A percentile compares a stretch with the other conserved stretches of the same genome.
phyloP scores from a whole-genome alignment of 179 eudicot species.

The Nepenthes alata region DNA sequence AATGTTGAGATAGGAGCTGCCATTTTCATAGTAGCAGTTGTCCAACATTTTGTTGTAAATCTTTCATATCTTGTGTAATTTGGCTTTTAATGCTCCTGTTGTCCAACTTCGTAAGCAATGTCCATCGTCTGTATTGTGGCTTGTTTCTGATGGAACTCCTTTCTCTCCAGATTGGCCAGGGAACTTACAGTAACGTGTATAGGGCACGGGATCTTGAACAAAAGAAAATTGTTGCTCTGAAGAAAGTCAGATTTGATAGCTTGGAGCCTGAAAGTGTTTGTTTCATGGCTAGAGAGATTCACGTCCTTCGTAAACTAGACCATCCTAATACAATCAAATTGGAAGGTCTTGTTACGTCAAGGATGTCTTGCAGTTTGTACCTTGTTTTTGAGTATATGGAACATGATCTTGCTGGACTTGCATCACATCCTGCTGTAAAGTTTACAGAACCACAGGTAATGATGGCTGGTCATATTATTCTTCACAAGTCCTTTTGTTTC shows the following conservation, averaged over 20 bases:
- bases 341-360: conserved; percentile 74
- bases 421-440: conserved; percentile 59
- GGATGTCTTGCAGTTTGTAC: conserved; percentile 84
- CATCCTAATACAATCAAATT: conserved; percentile 65
- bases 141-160: conserved; percentile 2
- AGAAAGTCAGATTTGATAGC: conserved; percentile 83
- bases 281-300: conserved; percentile 79
- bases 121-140: conserved; percentile 2
- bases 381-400: conserved; percentile 87
- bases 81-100: too few relatives aligned
- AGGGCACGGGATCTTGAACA: conserved; percentile 83
- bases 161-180: conserved; percentile 73
- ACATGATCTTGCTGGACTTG: conserved; percentile 79
- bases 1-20: too few relatives aligned
- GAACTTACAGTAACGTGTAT: conserved; percentile 80
- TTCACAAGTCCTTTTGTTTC: too few relatives aligned
- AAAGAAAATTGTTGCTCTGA: conserved; percentile 72
- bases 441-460: conserved; percentile 72
- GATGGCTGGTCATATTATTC: too few relatives aligned
- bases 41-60: too few relatives aligned
- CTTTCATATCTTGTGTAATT: too few relatives aligned
- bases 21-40: too few relatives aligned
- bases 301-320: conserved; percentile 56
- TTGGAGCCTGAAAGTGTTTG: conserved; percentile 86
- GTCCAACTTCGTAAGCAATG: too few relatives aligned